phyloP scores from a whole-genome alignment of 352 stramenopile genomes.

The Ophiocytium majus region DNA sequence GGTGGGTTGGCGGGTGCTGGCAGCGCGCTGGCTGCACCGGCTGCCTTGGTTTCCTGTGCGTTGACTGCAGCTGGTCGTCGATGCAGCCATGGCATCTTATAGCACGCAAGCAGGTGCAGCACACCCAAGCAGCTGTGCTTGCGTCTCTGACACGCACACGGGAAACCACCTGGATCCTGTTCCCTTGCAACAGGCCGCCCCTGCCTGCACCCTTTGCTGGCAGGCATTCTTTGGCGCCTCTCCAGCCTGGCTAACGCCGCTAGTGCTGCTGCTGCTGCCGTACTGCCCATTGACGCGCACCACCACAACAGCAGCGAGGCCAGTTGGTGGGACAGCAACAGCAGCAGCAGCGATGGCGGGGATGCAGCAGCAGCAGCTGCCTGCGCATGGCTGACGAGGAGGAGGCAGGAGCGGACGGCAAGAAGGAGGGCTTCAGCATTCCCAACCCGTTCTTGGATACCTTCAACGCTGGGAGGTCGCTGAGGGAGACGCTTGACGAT shows the following conservation, averaged over 20 bases:
- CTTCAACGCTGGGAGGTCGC: slow-evolving; percentile 36
- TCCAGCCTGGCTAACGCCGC: not conserved
- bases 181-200: not conserved
- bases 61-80: not conserved
- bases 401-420: not conserved
- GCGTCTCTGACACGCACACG: no score
- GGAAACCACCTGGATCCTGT: not conserved
- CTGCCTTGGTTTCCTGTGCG: not conserved
- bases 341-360: not conserved
- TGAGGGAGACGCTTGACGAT: slow-evolving; percentile 32
- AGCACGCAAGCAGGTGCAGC: no score
- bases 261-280: not conserved
- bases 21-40: not conserved
- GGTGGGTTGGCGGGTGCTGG: not conserved
- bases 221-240: not conserved
- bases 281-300: not conserved
- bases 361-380: not conserved
- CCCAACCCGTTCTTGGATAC: slow-evolving; percentile 38
- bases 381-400: not conserved
- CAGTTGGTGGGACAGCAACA: not conserved
- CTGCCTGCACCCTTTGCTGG: not conserved
- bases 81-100: not conserved
- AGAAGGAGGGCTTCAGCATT: slow-evolving; percentile 21
- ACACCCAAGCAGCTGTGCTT: no score
- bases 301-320: no score